These are phyloP conservation scores for Austroboletus eburneus DNA, from an alignment of 768 basidiomycete genomes.

Conservation along the genomic window DNA sequence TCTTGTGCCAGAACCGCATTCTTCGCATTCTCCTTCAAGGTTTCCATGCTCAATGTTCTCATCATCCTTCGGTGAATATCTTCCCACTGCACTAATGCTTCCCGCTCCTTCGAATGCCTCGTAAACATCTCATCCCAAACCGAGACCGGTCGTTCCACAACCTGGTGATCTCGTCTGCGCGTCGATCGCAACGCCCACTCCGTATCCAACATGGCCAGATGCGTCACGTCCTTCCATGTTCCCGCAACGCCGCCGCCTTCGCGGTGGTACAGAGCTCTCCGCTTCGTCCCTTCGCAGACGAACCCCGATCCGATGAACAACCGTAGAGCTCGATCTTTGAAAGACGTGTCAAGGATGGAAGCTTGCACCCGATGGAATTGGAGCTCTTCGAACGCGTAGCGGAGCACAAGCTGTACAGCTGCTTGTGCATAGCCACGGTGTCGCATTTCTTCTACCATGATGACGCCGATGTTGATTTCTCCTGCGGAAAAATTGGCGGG, in stretches of 20 bases:
- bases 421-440: slow-evolving; percentile 43
- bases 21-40: slow-evolving; percentile 27
- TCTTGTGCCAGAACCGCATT: slow-evolving; percentile 3
- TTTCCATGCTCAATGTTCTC: slow-evolving; percentile 41
- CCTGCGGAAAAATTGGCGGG: slow-evolving; percentile 19
- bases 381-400: slow-evolving; percentile 41
- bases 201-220: slow-evolving; percentile 56
- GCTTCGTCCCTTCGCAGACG: slow-evolving; percentile 57
- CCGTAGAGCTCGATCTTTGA: slow-evolving; percentile 40
- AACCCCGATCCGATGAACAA: slow-evolving; percentile 53
- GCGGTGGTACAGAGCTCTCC: slow-evolving; percentile 48
- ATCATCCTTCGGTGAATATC: slow-evolving; percentile 27
- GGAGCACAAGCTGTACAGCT: slow-evolving; percentile 42
- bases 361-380: slow-evolving; percentile 34
- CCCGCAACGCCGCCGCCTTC: slow-evolving; percentile 32
- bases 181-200: slow-evolving; percentile 47
- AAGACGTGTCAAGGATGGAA: slow-evolving; percentile 42
- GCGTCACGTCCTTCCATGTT: slow-evolving; percentile 58
- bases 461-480: slow-evolving; percentile 58
- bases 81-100: slow-evolving; percentile 53
- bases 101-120: slow-evolving; percentile 55
- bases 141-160: slow-evolving; percentile 26
- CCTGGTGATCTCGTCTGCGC: slow-evolving; percentile 8
- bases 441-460: slow-evolving; percentile 37
- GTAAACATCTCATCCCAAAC: slow-evolving; percentile 62